These are phyloP conservation scores for Solanum hybrid DNA, from an alignment of 305 asterid genomes.

Conservation along the genomic window DNA sequence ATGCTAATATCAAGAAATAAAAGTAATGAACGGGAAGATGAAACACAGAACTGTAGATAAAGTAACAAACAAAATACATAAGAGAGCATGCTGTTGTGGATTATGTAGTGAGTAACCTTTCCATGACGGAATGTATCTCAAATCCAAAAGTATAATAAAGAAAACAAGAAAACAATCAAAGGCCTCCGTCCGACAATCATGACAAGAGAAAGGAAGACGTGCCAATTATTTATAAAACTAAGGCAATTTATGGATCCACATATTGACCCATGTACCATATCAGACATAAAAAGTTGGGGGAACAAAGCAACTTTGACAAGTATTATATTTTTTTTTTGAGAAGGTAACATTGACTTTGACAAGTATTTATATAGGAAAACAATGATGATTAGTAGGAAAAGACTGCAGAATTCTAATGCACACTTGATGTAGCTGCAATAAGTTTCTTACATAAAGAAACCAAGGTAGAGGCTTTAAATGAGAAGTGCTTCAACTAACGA, in stretches of 20 bases:
- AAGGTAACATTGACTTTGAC: neutral
- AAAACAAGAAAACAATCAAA: neutral
- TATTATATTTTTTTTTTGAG: neutral
- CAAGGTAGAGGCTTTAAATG: neutral
- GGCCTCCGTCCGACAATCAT: neutral
- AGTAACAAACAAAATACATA: neutral
- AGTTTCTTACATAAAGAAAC: neutral
- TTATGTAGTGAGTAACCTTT: neutral
- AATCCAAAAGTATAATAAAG: neutral
- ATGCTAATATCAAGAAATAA: neutral
- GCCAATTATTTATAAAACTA: neutral
- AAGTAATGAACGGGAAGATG: neutral
- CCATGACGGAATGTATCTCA: neutral
- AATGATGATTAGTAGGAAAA: neutral
- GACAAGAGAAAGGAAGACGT: neutral
- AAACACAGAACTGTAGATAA: neutral
- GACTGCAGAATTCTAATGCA: neutral
- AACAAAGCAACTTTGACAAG: neutral
- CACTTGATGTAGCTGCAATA: neutral
- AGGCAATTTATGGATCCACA: neutral
- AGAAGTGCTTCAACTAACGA: neutral
- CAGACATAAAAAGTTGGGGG: neutral
- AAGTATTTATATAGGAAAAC: neutral
- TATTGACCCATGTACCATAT: neutral
- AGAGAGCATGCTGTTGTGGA: neutral